Evolutionary conservation across 768 basidiomycete species (phyloP).

Genomic region (Piloderma croceum): DNA sequence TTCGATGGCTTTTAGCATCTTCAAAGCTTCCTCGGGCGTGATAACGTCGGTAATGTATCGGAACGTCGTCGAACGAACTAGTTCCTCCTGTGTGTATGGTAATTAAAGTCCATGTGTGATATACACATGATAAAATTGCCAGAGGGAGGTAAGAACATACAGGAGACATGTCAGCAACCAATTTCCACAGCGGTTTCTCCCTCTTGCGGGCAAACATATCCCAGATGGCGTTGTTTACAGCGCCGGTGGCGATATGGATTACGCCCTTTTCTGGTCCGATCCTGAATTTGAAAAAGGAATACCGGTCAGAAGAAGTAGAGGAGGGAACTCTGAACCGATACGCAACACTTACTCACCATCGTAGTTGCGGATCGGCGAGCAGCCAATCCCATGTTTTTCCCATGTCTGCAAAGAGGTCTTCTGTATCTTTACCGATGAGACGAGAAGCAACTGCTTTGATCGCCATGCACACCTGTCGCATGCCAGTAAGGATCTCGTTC

Average conservation of each 20-base stretch:
- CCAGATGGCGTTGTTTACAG: conserved; percentile 92
- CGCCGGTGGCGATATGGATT: conserved; percentile 83
- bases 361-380: conserved; percentile 81
- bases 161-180: conserved; percentile 86
- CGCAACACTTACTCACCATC: conserved; percentile 55
- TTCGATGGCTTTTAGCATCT: conserved; percentile 72
- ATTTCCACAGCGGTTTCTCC: conserved; percentile 89
- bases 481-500: not conserved
- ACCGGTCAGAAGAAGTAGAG: not conserved
- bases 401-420: conserved; percentile 84
- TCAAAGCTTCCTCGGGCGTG: conserved; percentile 84
- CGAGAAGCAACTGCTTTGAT: conserved; percentile 75
- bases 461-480: conserved; percentile 65
- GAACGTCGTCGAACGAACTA: conserved; percentile 73
- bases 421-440: conserved; percentile 77
- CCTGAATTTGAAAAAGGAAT: conserved; percentile 34
- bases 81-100: conserved; percentile 52
- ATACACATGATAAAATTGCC: not conserved
- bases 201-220: conserved; percentile 82
- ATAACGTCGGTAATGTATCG: conserved; percentile 92
- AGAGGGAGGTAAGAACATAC: conserved; percentile 26
- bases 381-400: conserved; percentile 86
- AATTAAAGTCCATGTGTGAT: not conserved
- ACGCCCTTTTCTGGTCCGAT: conserved; percentile 95
- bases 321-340: not conserved